Conservation (phyloP, 139 green algal genomes). For the Zygnema circumcarinatum region DNA sequence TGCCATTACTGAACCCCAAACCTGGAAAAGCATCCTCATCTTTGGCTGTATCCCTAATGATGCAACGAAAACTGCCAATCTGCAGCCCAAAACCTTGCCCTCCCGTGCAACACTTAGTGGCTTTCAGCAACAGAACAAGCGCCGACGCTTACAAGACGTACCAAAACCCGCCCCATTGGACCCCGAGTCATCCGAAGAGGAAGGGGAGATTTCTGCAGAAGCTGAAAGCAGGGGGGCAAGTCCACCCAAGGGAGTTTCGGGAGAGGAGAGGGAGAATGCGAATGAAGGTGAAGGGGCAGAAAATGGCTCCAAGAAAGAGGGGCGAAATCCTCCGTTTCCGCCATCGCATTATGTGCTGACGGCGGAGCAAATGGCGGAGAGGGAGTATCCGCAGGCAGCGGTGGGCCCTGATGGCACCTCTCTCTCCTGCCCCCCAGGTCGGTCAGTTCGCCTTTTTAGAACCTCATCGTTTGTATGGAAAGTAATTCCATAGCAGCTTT, state of each 20-base stretch:
- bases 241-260: not conserved
- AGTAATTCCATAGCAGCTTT: too few relatives aligned
- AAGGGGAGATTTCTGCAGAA: not conserved
- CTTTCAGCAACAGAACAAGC: too few relatives aligned
- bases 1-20: too few relatives aligned
- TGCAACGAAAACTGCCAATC: too few relatives aligned
- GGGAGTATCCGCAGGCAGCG: not conserved
- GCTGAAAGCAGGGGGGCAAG: not conserved
- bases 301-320: not conserved
- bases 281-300: not conserved
- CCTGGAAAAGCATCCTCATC: too few relatives aligned
- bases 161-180: too few relatives aligned
- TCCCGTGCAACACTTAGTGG: too few relatives aligned
- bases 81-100: too few relatives aligned
- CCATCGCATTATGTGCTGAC: slow-evolving; percentile 41
- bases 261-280: not conserved
- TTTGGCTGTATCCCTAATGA: too few relatives aligned
- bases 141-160: too few relatives aligned
- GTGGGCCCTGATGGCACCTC: not conserved
- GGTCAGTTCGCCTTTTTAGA: too few relatives aligned
- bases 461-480: too few relatives aligned
- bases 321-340: slow-evolving; percentile 17
- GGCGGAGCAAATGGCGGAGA: slow-evolving; percentile 1
- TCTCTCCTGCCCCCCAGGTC: not conserved
- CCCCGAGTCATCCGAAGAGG: not conserved